Conservation (phyloP, 345 rosid genomes). For the Ceriops decandra region DNA sequence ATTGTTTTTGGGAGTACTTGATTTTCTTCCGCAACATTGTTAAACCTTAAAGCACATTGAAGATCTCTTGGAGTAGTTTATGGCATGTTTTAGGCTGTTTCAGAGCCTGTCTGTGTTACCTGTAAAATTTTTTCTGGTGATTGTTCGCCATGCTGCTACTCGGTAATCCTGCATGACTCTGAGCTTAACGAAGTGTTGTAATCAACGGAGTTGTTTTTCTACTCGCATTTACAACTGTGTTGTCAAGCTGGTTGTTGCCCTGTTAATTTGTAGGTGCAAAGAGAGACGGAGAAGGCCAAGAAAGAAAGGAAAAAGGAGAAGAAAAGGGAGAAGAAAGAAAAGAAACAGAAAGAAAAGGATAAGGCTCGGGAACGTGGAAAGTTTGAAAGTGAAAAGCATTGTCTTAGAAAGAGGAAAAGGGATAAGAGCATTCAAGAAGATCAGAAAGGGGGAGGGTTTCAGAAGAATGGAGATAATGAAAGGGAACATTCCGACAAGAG, state of each 20-base stretch:
- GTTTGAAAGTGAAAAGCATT: conserved; percentile 28
- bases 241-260: conserved; percentile 23
- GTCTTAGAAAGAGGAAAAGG: conserved; percentile 38
- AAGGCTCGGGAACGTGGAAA: conserved; percentile 29
- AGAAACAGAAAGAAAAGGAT: conserved; percentile 27
- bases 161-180: no score
- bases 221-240: background rate
- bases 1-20: no score
- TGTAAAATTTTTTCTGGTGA: no score
- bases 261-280: conserved; percentile 34
- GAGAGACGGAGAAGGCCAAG: conserved; percentile 33
- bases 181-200: no score
- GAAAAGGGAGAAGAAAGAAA: conserved; percentile 28
- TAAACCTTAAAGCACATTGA: no score
- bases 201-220: no score
- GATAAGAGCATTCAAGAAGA: conserved; percentile 27
- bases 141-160: no score
- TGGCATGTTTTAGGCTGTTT: no score
- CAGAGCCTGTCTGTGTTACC: no score
- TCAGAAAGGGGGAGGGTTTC: conserved; percentile 29
- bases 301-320: conserved; percentile 30
- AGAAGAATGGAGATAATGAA: conserved; percentile 24
- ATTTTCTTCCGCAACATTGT: no score
- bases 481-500: conserved; percentile 26
- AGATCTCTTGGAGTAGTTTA: no score